Conservation (phyloP, 805 yeast species). For the Dipodascopsis uninucleata region DNA sequence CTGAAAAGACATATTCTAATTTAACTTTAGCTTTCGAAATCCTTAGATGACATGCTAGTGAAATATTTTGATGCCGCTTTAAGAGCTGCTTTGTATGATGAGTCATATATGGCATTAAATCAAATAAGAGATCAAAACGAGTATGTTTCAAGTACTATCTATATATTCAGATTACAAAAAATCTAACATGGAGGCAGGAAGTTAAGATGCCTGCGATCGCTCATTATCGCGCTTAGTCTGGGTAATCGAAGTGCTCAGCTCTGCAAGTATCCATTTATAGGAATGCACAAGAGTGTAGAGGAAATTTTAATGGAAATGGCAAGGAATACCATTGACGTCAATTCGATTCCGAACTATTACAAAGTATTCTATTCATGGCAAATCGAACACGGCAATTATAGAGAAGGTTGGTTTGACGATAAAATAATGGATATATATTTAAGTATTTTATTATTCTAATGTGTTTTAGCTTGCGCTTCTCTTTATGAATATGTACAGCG, state of each 20-base stretch:
- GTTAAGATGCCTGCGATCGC: slow-evolving; percentile 35
- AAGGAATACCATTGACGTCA: slow-evolving; percentile 33
- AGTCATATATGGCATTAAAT: slow-evolving; percentile 27
- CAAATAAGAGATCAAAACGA: background rate
- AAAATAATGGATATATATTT: no score
- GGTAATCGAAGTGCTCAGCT: slow-evolving; percentile 42
- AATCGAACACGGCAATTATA: slow-evolving; percentile 46
- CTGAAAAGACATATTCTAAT: background rate
- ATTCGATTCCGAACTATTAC: slow-evolving; percentile 43
- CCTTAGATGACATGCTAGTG: slow-evolving; percentile 4
- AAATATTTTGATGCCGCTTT: slow-evolving; percentile 13
- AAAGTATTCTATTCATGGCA: slow-evolving; percentile 52
- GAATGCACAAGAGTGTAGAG: slow-evolving; percentile 45
- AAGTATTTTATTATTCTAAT: slow-evolving; percentile 14
- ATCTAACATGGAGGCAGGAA: no score
- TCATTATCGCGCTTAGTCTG: slow-evolving; percentile 42
- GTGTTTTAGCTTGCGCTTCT: slow-evolving; percentile 36
- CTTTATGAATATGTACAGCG: slow-evolving; percentile 39
- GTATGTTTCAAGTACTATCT: slow-evolving; percentile 2
- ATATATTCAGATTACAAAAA: background rate
- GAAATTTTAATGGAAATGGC: slow-evolving; percentile 39
- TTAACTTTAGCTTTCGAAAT: slow-evolving; percentile 25
- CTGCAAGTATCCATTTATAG: slow-evolving; percentile 44
- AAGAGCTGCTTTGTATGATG: slow-evolving; percentile 23
- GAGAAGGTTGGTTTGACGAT: slow-evolving; percentile 38